These are phyloP conservation scores for Carpinus viminea DNA, from an alignment of 306 rosid species.

Conservation along the genomic window DNA sequence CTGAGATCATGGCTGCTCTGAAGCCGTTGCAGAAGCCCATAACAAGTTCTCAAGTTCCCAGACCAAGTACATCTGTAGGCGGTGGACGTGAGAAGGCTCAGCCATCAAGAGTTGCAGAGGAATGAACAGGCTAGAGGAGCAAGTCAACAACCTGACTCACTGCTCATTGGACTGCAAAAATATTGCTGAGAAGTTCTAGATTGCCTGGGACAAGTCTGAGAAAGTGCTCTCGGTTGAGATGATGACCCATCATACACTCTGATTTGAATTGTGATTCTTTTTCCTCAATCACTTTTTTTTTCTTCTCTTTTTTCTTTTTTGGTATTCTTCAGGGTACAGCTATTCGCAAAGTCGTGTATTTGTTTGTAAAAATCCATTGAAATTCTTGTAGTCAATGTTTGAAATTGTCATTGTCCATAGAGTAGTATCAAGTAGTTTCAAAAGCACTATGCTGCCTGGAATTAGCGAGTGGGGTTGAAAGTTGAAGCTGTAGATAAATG, in stretches of 20 bases:
- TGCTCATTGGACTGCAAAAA: conserved; percentile 43
- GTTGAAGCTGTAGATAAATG: background rate
- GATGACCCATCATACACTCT: conserved; percentile 41
- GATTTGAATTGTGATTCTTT: conserved; percentile 49
- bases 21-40: conserved; percentile 84
- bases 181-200: conserved; percentile 42
- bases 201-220: conserved; percentile 36
- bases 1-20: conserved; percentile 88
- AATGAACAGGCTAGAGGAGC: conserved; percentile 35
- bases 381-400: conserved; percentile 45
- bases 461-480: background rate
- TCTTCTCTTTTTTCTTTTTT: conserved; percentile 20
- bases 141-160: conserved; percentile 36
- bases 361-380: conserved; percentile 57
- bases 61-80: conserved; percentile 36
- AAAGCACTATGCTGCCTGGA: conserved; percentile 26
- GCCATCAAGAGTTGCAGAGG: conserved; percentile 44
- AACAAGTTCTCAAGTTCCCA: conserved; percentile 51
- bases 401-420: conserved; percentile 38
- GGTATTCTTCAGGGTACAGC: conserved; percentile 32
- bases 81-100: conserved; percentile 36
- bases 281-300: conserved; percentile 16
- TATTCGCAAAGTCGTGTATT: conserved; percentile 52
- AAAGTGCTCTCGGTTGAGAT: conserved; percentile 44
- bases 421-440: conserved; percentile 29